Evolutionary conservation across 192 early-diverging fungal species (phyloP), one percentile per base, ranked within the genome.

Genomic region (Ambispora gerdemannii): DNA sequence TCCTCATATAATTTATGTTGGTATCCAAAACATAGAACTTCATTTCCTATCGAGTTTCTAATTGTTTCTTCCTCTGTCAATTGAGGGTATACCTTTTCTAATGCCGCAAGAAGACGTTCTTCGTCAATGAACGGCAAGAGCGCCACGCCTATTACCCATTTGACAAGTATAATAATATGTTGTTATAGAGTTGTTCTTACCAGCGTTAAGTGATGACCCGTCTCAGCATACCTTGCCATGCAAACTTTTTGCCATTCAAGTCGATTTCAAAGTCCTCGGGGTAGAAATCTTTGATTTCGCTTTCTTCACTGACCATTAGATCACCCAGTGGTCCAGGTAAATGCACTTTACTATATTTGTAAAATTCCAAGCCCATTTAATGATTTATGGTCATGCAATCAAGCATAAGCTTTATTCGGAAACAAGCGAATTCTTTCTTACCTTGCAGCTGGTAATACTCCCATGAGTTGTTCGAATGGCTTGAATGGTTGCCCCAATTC

Each of bases 401-500:
- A 55, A 32, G 28, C 1, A 63, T 34, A 27, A 17, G 11, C 27
- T 55, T 38, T 52, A 50, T 13, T 27, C 22, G 15, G 13, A 28
- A 4, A 0, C 19, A 15, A 19, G 43, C 43, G 10, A 11, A 32
- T 27, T 20, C 50, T 4, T 28, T 24, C 11, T 43, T 75, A 80
- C 78, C 78, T 85, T 38, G 84, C 89, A 27, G 94, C 89, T 0
- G 96, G 97, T 22, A 98, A 77, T 4, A 99, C 97, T 64, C 94
- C 92, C 96, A 98, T 99, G 20, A 98, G 76, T 74, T 99, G 96
- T 77, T 99, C 94, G 67, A 95, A 92, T 8, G 96, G 97, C 3
- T 81, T 82, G 69, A 99, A 89, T 0, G 97, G 96, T 20, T 79
- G 75, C 36, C 92, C 92, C 24, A 91, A 78, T 22, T 97, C 90